Evolutionary conservation across 139 green algal genomes (phyloP), one percentile per base, ranked within the genome.

Genomic region (Micractinium conductrix): DNA sequence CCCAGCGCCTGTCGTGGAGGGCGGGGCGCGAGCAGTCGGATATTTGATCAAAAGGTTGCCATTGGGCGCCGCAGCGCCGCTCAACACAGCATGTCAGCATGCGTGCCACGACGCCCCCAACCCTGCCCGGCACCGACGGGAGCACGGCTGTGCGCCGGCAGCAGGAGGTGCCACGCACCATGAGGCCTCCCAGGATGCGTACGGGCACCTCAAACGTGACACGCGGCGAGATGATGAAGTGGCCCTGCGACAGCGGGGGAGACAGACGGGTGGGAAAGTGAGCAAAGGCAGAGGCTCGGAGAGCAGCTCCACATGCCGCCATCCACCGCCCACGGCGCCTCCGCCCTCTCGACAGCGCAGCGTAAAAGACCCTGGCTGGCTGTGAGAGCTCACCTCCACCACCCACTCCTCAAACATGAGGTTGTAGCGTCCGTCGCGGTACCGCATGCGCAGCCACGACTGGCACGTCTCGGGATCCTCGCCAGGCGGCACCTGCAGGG

Each of bases 401-500:
- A 99, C 94, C 91, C 93, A 98, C 90, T 99, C 96, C 89, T 99
- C 97, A 87, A 99, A 99, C 95, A 99, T 98, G 42, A 99, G 95
- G 70, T 89, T 95, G 93, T 99, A 99, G 42, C 94, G 90, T 1
- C 97, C 97, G 74, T 99, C 96, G 14, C 95, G 88, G 90, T 98
- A 99, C 82, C 97, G 93, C 97, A 99, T 99, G 86, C 97, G 93
- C 87, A 99, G 93, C 96, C 98, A 99, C 45, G 89, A 94, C 79
- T 93, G 88, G 90, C 97, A 99, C 8, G 95, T 98, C 86, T 99
- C 97, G 2, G 93, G 91, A 87, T 99, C 97, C 88, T 99, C 96
- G 24, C 89, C 84, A 0, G 91, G 89, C 5, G 79, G 79, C 58
- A 71, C n/a, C n/a, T n/a, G n/a, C n/a, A n/a, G n/a, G 26, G 17